Percentiles rank a stretch among this genome's conserved stretches.
Evolutionary conservation across 2,329 filamentous ascomycete species (phyloP).

Genomic region (Ramularia endophylla): DNA sequence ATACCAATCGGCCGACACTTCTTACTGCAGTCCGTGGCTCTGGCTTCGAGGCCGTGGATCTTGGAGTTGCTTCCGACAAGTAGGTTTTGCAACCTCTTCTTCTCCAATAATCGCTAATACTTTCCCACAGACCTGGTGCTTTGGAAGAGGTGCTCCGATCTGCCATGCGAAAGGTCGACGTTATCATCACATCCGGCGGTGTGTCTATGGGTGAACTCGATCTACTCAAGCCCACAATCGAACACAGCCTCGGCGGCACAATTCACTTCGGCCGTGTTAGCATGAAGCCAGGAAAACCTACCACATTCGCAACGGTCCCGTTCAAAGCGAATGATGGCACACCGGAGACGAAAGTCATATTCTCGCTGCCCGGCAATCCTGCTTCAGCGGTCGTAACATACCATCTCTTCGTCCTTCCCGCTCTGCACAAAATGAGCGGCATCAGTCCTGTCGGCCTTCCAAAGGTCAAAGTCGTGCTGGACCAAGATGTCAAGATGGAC

Average conservation of each 20-base stretch:
- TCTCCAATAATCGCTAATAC: constrained; percentile 3
- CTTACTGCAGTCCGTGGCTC: constrained; percentile 68
- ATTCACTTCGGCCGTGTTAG: constrained; percentile 95
- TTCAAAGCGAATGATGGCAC: constrained; percentile 49
- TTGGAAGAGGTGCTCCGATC: constrained; percentile 73
- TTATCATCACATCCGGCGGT: constrained; percentile 87
- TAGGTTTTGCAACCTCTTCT: constrained; percentile 22
- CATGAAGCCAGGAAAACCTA: constrained; percentile 98
- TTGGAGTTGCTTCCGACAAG: constrained; percentile 77
- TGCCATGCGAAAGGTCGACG: constrained; percentile 66
- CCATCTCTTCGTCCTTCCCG: constrained; percentile 87
- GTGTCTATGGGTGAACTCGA: constrained; percentile 98
- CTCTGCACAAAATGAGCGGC: constrained; percentile 71
- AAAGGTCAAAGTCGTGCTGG: constrained; percentile 62
- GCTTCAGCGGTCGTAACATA: constrained; percentile 90
- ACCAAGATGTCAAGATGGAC: constrained; percentile 69
- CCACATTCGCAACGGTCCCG: constrained; percentile 87
- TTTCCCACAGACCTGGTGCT: constrained; percentile 49
- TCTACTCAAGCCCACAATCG: constrained; percentile 91
- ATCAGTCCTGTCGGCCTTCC: constrained; percentile 63
- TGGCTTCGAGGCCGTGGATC: constrained; percentile 73
- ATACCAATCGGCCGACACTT: constrained; percentile 86
- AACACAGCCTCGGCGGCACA: constrained; percentile 78
- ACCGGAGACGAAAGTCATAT: constrained; percentile 66
- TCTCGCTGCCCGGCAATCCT: constrained; percentile 89